Evolutionary conservation across 2,329 filamentous ascomycete species (phyloP), one percentile per base, ranked within the genome.

Genomic region (Ophiosphaerella herpotricha): DNA sequence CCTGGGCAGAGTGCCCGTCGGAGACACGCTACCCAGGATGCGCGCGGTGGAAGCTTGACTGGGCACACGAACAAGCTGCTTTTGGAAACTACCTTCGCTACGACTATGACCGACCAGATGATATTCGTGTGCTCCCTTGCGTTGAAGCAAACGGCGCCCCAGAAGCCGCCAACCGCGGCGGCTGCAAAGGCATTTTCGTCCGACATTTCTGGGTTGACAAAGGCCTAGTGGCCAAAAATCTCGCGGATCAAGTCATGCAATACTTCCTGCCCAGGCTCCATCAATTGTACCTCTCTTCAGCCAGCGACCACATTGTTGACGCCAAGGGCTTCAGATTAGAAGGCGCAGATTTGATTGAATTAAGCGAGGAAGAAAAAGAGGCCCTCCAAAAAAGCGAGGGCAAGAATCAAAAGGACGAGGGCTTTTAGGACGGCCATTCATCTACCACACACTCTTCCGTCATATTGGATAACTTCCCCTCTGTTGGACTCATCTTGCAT

Each of bases 121-220:
- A 73, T 36, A 71, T 74, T 32, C 64, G 65, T 32, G 71, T 72
- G 8, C 57, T 74, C 16, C 70, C 71, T 12, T 74, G 72, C 47
- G 67, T 67, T 24, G 70, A 75, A 49, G 71, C 71, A 21, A 74
- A 74, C 26, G 72, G 72, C 12, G 68, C 66, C 1, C 71, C 70
- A 2, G 68, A 71, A 52, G 68, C 68, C 9, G 63, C 58, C 21
- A 58, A 63, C 37, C 61, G 68, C 9, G 66, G 68, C 18, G 66
- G 66, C 8, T 74, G 72, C 58, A 70, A 70, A 38, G 72, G 72
- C 47, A 64, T 68, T 11, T 74, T 72, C 47, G 68, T 74, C 24
- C 63, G 70, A n/a, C 72, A 74, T 45, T 73, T 68, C 50, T 73
- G 70, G 71, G 63, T 74, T 8, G 61, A 71, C 52, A 74, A 74